These are phyloP conservation scores for Podaxis pistillaris DNA, from an alignment of 768 basidiomycete species.

Conservation along the genomic window DNA sequence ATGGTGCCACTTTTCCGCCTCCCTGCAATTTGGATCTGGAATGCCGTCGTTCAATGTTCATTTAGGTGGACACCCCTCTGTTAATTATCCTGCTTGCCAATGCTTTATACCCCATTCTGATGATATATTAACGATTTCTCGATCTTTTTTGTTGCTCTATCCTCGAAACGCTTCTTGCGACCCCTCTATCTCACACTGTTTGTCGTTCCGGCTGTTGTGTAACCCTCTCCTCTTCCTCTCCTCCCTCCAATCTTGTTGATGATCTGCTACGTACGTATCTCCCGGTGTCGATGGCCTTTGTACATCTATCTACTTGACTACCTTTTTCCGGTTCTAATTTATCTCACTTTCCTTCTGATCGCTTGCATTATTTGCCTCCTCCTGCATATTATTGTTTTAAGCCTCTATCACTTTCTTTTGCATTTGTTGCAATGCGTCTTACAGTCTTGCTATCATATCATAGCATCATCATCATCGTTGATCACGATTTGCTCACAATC, in stretches of 20 bases:
- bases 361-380: background rate
- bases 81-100: background rate
- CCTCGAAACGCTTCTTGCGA: background rate
- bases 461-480: background rate
- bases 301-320: background rate
- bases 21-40: background rate
- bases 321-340: background rate
- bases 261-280: background rate
- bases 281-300: background rate
- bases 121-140: background rate
- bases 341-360: background rate
- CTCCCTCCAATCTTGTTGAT: background rate
- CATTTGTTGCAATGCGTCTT: background rate
- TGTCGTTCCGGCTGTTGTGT: background rate
- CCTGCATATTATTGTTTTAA: background rate
- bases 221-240: background rate
- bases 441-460: no score
- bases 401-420: background rate
- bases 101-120: background rate
- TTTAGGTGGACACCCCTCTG: background rate
- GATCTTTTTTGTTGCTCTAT: background rate
- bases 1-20: background rate
- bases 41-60: background rate
- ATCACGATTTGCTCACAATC: no score
- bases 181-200: background rate